Conservation (phyloP, 352 stramenopile genomes). For the Aphanomyces stellatus region DNA sequence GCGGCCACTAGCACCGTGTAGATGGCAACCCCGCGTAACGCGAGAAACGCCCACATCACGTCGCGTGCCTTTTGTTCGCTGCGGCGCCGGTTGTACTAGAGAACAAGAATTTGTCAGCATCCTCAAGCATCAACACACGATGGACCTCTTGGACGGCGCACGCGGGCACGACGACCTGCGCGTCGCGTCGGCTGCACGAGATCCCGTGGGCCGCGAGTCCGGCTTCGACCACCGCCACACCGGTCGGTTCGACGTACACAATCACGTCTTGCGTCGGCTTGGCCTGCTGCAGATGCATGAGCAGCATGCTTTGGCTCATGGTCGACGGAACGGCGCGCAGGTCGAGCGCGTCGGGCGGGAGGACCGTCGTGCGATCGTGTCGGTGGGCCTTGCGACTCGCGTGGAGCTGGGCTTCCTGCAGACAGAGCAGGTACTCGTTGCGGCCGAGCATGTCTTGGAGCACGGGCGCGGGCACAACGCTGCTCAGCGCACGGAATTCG, state of each 20-base stretch:
- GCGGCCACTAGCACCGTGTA: not conserved
- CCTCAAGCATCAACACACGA: not conserved
- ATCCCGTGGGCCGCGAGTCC: not conserved
- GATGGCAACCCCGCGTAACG: not conserved
- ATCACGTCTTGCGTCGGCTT: not conserved
- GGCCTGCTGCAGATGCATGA: not conserved
- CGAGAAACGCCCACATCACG: constrained; percentile 1
- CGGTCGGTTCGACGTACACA: not conserved
- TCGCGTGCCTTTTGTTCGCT: constrained; percentile 2
- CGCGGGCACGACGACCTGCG: not conserved
- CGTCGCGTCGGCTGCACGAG: not conserved
- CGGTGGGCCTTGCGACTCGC: not conserved
- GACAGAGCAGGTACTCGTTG: constrained; percentile 8
- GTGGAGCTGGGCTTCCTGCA: not conserved
- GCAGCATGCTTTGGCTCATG: not conserved
- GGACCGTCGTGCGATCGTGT: not conserved
- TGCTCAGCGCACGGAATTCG: constrained; percentile 7
- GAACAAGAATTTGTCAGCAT: not conserved
- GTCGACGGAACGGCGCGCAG: not conserved
- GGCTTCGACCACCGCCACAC: not conserved
- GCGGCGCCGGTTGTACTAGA: constrained; percentile 3
- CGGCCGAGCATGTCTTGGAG: not conserved
- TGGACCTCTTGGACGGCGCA: not conserved
- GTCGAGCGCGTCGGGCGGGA: not conserved
- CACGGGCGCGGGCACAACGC: constrained; percentile 10